phyloP scores from a whole-genome alignment of 1,284 basidiomycete species.

The Garcileccinum viscosum region DNA sequence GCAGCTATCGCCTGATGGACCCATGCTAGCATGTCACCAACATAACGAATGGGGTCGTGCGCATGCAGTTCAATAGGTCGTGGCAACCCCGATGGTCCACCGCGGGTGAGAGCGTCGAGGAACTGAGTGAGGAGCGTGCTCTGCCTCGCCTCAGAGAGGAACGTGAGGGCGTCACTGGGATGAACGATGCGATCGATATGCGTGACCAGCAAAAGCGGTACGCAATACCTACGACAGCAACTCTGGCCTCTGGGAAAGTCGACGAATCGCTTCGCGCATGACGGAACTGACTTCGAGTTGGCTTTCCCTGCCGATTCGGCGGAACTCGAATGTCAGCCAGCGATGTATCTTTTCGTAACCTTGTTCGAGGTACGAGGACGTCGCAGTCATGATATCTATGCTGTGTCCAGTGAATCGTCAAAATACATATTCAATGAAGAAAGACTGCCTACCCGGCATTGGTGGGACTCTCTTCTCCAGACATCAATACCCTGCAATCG shows the following conservation, averaged over 20 bases:
- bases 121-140: conserved; percentile 82
- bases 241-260: conserved; percentile 78
- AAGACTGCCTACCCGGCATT: conserved; percentile 72
- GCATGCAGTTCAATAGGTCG: conserved; percentile 97
- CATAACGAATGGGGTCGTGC: conserved; percentile 94
- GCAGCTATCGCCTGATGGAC: conserved; percentile 95
- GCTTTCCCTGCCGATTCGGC: conserved; percentile 78
- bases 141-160: conserved; percentile 85
- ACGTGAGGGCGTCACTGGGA: conserved; percentile 77
- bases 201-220: background rate
- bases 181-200: background rate
- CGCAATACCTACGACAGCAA: conserved; percentile 69
- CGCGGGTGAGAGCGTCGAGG: conserved; percentile 86
- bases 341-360: conserved; percentile 90
- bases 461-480: conserved; percentile 83
- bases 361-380: conserved; percentile 83
- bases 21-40: conserved; percentile 99
- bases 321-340: conserved; percentile 88
- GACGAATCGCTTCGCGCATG: conserved; percentile 76
- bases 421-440: background rate
- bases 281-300: conserved; percentile 79
- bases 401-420: conserved; percentile 45
- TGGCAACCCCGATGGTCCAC: conserved; percentile 86
- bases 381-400: conserved; percentile 87
- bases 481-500: conserved; percentile 87